A percentile compares a stretch with the other conserved stretches of the same genome.
These are phyloP conservation scores for Crucibulum cyathiforme DNA, from an alignment of 1,284 basidiomycete species.

Conservation along the genomic window DNA sequence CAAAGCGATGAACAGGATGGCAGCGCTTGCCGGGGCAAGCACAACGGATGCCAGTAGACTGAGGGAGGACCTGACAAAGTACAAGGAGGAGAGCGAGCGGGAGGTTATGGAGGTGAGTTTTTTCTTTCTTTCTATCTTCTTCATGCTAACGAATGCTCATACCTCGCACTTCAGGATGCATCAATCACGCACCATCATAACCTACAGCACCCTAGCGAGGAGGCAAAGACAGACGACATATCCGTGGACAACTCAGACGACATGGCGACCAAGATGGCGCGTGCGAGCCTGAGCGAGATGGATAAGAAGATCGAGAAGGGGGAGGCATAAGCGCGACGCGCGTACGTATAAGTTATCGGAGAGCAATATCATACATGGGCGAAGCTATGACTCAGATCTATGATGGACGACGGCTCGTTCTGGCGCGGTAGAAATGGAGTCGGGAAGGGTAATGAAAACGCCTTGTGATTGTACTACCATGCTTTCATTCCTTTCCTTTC, in stretches of 20 bases:
- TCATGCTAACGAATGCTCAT: neutral
- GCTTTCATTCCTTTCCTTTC: too few relatives aligned
- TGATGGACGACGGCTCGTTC: too few relatives aligned
- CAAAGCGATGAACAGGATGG: constrained; percentile 84
- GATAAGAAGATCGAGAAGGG: constrained; percentile 7
- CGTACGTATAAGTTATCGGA: too few relatives aligned
- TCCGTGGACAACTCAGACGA: constrained; percentile 30
- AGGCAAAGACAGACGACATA: constrained; percentile 34
- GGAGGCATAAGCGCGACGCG: too few relatives aligned
- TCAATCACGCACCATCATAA: constrained; percentile 60
- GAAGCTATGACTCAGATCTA: too few relatives aligned
- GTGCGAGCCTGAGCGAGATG: constrained; percentile 28
- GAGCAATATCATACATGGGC: too few relatives aligned
- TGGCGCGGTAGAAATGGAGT: too few relatives aligned
- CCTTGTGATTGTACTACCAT: too few relatives aligned
- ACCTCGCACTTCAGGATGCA: constrained; percentile 31
- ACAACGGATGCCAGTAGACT: constrained; percentile 46
- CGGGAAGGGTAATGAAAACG: too few relatives aligned
- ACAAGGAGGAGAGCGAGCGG: constrained; percentile 82
- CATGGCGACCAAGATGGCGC: constrained; percentile 31
- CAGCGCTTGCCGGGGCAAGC: constrained; percentile 48
- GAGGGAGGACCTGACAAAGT: constrained; percentile 68
- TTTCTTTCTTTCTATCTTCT: neutral
- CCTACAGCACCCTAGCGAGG: constrained; percentile 17
- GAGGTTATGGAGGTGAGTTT: constrained; percentile 41